These are phyloP conservation scores for Maudiozyma humilis DNA, from an alignment of 1,139 yeast species.

Conservation along the genomic window DNA sequence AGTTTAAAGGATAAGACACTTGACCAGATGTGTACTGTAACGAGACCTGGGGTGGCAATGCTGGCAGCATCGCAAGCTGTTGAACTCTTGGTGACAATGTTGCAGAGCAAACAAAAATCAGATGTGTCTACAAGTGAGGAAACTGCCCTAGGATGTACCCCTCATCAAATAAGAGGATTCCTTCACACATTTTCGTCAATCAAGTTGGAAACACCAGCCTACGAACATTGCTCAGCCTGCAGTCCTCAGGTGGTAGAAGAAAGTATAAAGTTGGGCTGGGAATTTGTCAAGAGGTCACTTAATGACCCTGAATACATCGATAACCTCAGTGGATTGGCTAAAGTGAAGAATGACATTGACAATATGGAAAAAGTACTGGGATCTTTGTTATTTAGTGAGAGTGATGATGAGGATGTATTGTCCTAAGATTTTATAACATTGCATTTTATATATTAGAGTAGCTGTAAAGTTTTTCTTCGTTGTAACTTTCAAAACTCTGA, in stretches of 20 bases:
- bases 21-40: conserved; percentile 98
- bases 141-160: conserved; percentile 58
- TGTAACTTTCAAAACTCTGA: too few species aligned
- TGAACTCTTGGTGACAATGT: conserved; percentile 64
- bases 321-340: conserved; percentile 64
- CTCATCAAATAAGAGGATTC: conserved; percentile 89
- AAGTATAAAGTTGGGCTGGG: conserved; percentile 60
- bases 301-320: conserved; percentile 61
- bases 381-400: conserved; percentile 35
- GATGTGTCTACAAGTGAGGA: conserved; percentile 35
- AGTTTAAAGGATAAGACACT: conserved; percentile 75
- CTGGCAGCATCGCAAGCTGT: conserved; percentile 84
- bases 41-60: conserved; percentile 90
- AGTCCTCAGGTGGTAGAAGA: conserved; percentile 48
- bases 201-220: conserved; percentile 63
- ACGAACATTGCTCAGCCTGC: conserved; percentile 78
- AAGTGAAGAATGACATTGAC: conserved; percentile 69
- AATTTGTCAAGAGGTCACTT: conserved; percentile 63
- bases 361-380: conserved; percentile 43
- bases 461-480: neutral
- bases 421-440: neutral
- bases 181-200: conserved; percentile 55
- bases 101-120: conserved; percentile 56
- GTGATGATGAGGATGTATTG: conserved; percentile 26
- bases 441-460: too few species aligned